Conservation (phyloP, 2,329 filamentous ascomycete genomes). For the Trichoderma koningii region DNA sequence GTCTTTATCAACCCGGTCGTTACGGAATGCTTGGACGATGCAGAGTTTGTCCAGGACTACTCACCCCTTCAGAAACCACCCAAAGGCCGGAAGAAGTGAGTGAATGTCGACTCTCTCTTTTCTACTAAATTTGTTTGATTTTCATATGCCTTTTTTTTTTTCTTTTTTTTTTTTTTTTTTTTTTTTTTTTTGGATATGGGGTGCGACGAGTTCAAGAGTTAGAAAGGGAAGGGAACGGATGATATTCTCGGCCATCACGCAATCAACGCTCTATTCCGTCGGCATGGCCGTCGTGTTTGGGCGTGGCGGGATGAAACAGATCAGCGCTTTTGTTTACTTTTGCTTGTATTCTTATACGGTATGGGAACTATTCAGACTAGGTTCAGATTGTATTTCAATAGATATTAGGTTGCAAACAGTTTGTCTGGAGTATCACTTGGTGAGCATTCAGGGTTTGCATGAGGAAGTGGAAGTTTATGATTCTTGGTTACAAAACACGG, state of each 20-base stretch:
- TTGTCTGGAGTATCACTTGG: too few species aligned
- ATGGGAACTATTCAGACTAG: background rate
- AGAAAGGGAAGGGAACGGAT: slow-evolving; percentile 1
- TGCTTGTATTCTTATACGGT: background rate
- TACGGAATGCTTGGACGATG: slow-evolving; percentile 43
- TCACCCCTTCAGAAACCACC: slow-evolving; percentile 24
- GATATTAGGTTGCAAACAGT: too few species aligned
- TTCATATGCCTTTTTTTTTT: background rate
- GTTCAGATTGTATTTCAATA: too few species aligned
- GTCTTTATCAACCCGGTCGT: slow-evolving; percentile 45
- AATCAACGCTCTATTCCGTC: background rate
- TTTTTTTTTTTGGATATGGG: background rate
- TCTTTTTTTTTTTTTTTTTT: background rate
- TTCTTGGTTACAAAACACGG: background rate
- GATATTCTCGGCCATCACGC: background rate
- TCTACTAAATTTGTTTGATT: too few species aligned
- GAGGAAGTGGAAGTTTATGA: background rate
- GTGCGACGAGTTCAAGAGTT: background rate
- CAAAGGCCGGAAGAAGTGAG: slow-evolving; percentile 32
- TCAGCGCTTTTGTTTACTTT: background rate
- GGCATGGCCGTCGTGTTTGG: background rate
- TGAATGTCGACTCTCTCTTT: background rate
- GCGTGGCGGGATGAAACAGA: background rate
- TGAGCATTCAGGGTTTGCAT: too few species aligned
- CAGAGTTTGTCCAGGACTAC: slow-evolving; percentile 37